Evolutionary conservation across 257 asterid species (phyloP).

Genomic region (Buddleja alternifolia): DNA sequence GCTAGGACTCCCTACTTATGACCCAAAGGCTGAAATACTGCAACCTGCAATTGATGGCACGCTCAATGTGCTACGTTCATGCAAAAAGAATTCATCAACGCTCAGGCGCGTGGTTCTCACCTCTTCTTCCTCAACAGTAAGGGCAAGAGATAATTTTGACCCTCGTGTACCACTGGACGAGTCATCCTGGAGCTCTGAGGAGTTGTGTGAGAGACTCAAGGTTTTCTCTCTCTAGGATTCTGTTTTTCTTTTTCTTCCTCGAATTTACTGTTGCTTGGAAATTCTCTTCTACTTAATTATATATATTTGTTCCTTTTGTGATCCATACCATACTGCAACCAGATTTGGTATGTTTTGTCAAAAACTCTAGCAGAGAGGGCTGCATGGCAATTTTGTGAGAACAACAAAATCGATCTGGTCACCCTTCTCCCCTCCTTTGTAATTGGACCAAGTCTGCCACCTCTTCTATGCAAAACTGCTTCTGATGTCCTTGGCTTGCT

Average conservation of each 20-base stretch:
- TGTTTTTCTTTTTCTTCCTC: neutral
- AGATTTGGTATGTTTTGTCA: conserved; percentile 85
- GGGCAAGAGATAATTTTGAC: conserved; percentile 64
- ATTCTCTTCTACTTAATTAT: too few species aligned
- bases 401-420: conserved; percentile 65
- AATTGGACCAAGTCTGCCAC: conserved; percentile 78
- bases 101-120: conserved; percentile 83
- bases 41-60: conserved; percentile 92
- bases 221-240: conserved; percentile 27
- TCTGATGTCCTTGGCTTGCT: conserved; percentile 85
- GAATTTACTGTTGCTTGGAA: too few species aligned
- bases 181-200: conserved; percentile 81
- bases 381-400: conserved; percentile 83
- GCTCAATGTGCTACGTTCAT: conserved; percentile 77
- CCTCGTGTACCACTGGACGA: conserved; percentile 64
- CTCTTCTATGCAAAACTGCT: conserved; percentile 66
- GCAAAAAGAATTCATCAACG: conserved; percentile 68
- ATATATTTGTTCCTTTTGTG: too few species aligned
- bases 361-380: conserved; percentile 89
- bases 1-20: conserved; percentile 43
- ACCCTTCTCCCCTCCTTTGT: conserved; percentile 76
- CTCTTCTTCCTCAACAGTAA: conserved; percentile 83
- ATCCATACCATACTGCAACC: too few species aligned
- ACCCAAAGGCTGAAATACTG: conserved; percentile 69
- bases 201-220: conserved; percentile 66